Conservation (phyloP, 192 early-diverging fungal genomes). For the Jimgerdemannia flammicorona region DNA sequence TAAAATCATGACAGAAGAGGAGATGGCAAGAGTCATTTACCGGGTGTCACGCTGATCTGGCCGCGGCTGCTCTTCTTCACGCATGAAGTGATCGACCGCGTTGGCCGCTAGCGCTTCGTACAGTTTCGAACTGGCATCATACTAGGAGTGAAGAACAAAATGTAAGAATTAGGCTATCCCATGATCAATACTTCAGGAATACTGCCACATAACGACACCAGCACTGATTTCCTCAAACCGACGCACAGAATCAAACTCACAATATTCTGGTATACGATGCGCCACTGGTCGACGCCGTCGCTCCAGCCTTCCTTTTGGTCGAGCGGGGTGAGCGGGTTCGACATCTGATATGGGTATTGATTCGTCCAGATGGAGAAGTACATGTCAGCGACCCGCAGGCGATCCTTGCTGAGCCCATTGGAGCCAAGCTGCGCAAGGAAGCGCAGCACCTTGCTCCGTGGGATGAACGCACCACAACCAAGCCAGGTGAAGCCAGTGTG, state of each 20-base stretch:
- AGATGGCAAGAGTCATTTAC: slow-evolving; percentile 4
- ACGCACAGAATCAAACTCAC: slow-evolving; percentile 8
- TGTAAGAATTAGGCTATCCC: background rate
- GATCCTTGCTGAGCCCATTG: slow-evolving; percentile 40
- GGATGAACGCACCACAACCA: slow-evolving; percentile 44
- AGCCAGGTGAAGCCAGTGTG: slow-evolving; percentile 54
- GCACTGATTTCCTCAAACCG: background rate
- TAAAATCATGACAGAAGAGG: background rate
- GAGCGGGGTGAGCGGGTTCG: slow-evolving; percentile 39
- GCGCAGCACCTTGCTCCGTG: slow-evolving; percentile 42
- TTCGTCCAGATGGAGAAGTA: slow-evolving; percentile 61
- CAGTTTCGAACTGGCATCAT: slow-evolving; percentile 46
- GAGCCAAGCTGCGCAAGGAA: slow-evolving; percentile 49
- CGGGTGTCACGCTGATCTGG: slow-evolving; percentile 37
- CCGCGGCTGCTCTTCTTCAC: slow-evolving; percentile 38
- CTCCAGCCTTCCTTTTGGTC: slow-evolving; percentile 39
- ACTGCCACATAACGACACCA: background rate
- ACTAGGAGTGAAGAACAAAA: slow-evolving; percentile 19
- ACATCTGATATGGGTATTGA: slow-evolving; percentile 53
- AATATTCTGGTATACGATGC: slow-evolving; percentile 43
- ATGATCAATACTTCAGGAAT: too few species aligned
- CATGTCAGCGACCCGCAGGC: slow-evolving; percentile 40
- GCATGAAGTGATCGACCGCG: slow-evolving; percentile 42
- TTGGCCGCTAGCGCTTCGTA: slow-evolving; percentile 38
- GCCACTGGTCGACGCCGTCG: slow-evolving; percentile 43